phyloP scores from a whole-genome alignment of 768 basidiomycete species.

The Tricholoma sp. region DNA sequence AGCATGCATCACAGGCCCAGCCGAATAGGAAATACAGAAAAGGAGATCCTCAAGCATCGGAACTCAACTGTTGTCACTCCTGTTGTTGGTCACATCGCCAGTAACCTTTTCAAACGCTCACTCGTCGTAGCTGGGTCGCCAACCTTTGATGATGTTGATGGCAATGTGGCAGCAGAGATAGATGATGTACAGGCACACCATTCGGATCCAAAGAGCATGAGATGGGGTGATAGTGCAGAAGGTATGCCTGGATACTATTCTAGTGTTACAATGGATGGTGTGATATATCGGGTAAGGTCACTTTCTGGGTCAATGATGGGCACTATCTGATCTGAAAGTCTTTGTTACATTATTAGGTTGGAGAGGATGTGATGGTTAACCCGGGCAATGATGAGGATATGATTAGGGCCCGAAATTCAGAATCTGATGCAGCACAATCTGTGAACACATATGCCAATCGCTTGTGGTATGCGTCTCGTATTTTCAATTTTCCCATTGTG shows the following conservation, averaged over 20 bases:
- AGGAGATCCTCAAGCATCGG: conserved; percentile 22
- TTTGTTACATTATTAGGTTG: conserved; percentile 38
- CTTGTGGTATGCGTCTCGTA: conserved; percentile 46
- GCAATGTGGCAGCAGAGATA: conserved; percentile 21
- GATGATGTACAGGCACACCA: conserved; percentile 24
- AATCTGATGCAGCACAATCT: conserved; percentile 37
- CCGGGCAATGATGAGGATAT: conserved; percentile 47
- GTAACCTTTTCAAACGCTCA: conserved; percentile 41
- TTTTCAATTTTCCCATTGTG: not conserved
- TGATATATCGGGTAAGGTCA: conserved; percentile 44
- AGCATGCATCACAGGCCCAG: conserved; percentile 18
- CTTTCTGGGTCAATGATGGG: not conserved
- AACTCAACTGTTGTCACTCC: conserved; percentile 40
- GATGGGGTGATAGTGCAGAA: conserved; percentile 22
- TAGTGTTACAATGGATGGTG: conserved; percentile 52
- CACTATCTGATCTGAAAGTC: not conserved
- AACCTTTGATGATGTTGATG: conserved; percentile 24
- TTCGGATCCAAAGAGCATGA: conserved; percentile 28
- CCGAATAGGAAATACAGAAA: conserved; percentile 13
- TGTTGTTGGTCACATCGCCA: conserved; percentile 39
- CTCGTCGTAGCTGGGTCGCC: conserved; percentile 33
- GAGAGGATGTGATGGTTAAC: conserved; percentile 60
- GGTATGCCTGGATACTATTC: conserved; percentile 30
- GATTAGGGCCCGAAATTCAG: conserved; percentile 35
- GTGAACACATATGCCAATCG: conserved; percentile 51